phyloP scores from a whole-genome alignment of 768 basidiomycete genomes.

The Naganishia kalamii region DNA sequence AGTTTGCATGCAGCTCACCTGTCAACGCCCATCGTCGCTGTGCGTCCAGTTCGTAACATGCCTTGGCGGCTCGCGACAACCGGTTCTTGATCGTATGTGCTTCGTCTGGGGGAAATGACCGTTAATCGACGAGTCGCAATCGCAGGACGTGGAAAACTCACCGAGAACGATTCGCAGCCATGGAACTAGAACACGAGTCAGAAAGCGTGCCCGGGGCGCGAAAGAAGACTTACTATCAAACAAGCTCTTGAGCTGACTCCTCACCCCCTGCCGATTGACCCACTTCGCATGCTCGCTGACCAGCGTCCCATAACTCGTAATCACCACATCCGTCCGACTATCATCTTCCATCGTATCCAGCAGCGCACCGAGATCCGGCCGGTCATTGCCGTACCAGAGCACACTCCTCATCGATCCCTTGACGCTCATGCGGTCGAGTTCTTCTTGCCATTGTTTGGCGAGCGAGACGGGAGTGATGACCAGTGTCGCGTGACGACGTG shows the following conservation, averaged over 20 bases:
- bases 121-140: too few species aligned
- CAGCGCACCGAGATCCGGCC: conserved; percentile 60
- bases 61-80: conserved; percentile 46
- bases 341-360: conserved; percentile 55
- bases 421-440: conserved; percentile 75
- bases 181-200: conserved; percentile 52
- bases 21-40: conserved; percentile 85
- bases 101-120: conserved; percentile 57
- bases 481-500: conserved; percentile 57
- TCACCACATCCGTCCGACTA: conserved; percentile 62
- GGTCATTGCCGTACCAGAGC: conserved; percentile 84
- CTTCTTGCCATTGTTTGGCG: conserved; percentile 86
- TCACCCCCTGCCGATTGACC: conserved; percentile 32
- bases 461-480: conserved; percentile 89
- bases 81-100: conserved; percentile 92
- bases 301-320: conserved; percentile 86
- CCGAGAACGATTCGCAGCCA: conserved; percentile 71
- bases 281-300: conserved; percentile 66
- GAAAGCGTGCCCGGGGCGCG: conserved; percentile 6
- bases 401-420: conserved; percentile 60
- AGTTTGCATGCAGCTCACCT: conserved; percentile 47
- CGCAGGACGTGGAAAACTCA: too few species aligned
- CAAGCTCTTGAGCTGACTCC: conserved; percentile 53
- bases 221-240: conserved; percentile 38
- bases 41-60: conserved; percentile 75